Conservation (phyloP, 441 rosid species). For the Eugenia klotzschiana region DNA sequence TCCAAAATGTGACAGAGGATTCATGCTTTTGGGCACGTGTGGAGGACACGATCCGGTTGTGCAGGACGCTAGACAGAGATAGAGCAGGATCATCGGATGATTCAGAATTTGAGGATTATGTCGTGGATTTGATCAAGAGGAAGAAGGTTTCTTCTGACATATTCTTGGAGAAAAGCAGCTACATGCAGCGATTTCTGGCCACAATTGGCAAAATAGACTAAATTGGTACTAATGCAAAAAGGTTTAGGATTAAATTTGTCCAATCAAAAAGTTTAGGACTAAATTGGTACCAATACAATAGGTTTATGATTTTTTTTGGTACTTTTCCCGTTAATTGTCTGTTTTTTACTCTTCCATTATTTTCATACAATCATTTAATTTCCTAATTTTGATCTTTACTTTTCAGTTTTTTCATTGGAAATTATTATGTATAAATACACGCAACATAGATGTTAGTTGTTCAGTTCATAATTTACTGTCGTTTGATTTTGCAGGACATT, state of each 20-base stretch:
- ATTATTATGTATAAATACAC: too few species aligned
- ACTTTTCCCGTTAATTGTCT: too few species aligned
- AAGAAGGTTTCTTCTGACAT: conserved; percentile 52
- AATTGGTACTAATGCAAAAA: too few species aligned
- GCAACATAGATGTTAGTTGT: background rate
- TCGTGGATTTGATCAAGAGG: conserved; percentile 19
- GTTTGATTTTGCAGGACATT: background rate
- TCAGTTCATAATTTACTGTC: background rate
- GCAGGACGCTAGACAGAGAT: conserved; percentile 1
- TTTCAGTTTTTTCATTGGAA: background rate
- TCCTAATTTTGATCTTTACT: background rate
- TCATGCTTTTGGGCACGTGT: conserved; percentile 77
- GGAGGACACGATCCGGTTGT: conserved; percentile 34
- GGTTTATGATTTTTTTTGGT: too few species aligned
- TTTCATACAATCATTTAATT: too few species aligned
- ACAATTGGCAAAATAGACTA: too few species aligned
- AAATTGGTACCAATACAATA: too few species aligned
- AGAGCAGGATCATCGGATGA: background rate
- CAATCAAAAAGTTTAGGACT: too few species aligned
- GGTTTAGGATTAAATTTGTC: too few species aligned
- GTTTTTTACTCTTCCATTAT: too few species aligned
- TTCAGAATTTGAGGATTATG: conserved; percentile 27
- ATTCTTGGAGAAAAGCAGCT: conserved; percentile 39
- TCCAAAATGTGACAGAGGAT: conserved; percentile 28
- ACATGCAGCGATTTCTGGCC: conserved; percentile 24